Evolutionary conservation across 306 rosid species (phyloP).

Genomic region (Inga laurina): DNA sequence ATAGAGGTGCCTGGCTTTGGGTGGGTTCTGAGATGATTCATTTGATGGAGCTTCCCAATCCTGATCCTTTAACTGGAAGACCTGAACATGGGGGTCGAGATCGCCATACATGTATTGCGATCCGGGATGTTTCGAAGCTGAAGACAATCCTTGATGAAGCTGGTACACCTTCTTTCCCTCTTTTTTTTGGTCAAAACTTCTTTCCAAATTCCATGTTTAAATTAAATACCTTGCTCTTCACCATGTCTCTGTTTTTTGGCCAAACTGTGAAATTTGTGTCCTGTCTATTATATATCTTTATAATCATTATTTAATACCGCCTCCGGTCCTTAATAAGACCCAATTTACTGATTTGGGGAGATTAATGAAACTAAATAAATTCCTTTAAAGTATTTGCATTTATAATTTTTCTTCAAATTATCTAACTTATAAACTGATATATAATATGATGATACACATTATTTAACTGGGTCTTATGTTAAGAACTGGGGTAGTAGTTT

Average conservation of each 20-base stretch:
- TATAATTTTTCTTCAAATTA: too few species aligned
- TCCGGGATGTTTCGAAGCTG: slow-evolving; percentile 77
- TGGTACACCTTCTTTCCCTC: slow-evolving; percentile 45
- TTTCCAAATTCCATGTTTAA: neutral
- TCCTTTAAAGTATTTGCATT: too few species aligned
- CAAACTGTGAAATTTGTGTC: neutral
- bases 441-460: too few species aligned
- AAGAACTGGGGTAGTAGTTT: neutral
- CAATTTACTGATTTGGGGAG: too few species aligned
- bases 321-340: too few species aligned
- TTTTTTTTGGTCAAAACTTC: too few species aligned
- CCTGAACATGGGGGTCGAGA: slow-evolving; percentile 92
- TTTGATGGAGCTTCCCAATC: slow-evolving; percentile 97
- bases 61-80: slow-evolving; percentile 88
- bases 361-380: too few species aligned
- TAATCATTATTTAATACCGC: neutral
- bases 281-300: neutral
- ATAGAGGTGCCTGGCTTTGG: slow-evolving; percentile 98
- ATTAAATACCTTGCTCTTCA: neutral
- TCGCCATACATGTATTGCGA: slow-evolving; percentile 85
- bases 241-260: neutral
- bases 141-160: slow-evolving; percentile 79
- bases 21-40: slow-evolving; percentile 98
- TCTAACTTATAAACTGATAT: too few species aligned
- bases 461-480: too few species aligned